A percentile compares a stretch with the other conserved stretches of the same genome.
phyloP scores from a whole-genome alignment of 2,329 filamentous ascomycete genomes.

The Talaromyces funiculosus region DNA sequence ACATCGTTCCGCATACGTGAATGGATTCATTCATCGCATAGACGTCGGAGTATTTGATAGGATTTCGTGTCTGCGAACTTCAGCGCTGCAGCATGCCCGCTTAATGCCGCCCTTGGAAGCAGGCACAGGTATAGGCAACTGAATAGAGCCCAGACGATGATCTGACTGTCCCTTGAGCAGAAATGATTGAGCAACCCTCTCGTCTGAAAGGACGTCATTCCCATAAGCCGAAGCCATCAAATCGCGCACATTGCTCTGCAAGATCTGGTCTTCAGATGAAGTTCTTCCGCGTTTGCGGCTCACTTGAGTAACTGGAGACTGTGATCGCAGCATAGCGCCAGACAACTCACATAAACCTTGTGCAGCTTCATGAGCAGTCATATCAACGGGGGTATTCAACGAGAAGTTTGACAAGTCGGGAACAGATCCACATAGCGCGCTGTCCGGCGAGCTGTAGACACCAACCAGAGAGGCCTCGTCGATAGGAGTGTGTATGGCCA shows the following conservation, averaged over 20 bases:
- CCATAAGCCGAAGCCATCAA: constrained; percentile 25
- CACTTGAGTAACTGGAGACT: constrained; percentile 14
- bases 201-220: constrained; percentile 28
- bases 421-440: constrained; percentile 20
- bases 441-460: constrained; percentile 32
- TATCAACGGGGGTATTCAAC: constrained; percentile 27
- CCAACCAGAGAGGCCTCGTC: constrained; percentile 31
- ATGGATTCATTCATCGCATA: constrained; percentile 1
- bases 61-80: constrained; percentile 17
- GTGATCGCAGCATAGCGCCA: constrained; percentile 24
- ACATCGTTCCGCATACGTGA: not conserved
- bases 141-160: constrained; percentile 19
- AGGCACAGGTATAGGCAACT: constrained; percentile 25
- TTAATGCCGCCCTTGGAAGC: constrained; percentile 32
- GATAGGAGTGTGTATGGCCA: constrained; percentile 34
- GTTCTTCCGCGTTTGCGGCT: constrained; percentile 37
- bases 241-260: constrained; percentile 37
- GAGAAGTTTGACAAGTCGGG: constrained; percentile 34
- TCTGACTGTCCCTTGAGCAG: constrained; percentile 21
- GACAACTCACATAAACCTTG: constrained; percentile 39
- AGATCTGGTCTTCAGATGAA: constrained; percentile 32
- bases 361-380: constrained; percentile 33
- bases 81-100: constrained; percentile 37
- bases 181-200: constrained; percentile 28
- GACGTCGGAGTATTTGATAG: not conserved